Base-by-base conservation (phyloP, 306 rosid species). In the Dalbergia cochinchinensis region DNA sequence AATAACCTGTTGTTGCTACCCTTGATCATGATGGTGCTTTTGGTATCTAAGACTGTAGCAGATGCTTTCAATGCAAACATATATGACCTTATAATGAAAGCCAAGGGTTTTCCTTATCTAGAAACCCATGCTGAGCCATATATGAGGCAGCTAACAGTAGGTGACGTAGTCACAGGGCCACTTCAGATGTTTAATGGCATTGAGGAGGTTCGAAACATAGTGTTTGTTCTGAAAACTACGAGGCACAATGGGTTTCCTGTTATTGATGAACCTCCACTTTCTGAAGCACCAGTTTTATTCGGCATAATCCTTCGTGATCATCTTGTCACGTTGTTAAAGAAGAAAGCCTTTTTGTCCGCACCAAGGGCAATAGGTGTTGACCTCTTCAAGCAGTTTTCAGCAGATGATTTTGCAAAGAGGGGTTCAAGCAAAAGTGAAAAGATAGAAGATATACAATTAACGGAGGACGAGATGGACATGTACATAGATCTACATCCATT, bases 61-160 rank as follows among this genome's bases (percentile, higher is more conserved):
- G 97, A 96, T 84, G 86, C 84, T 82, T 96, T 96, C 92, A 96
- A 90, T 67, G 82, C 85, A 57, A 91, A 88, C 76, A 89, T 96
- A 61, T 93, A 93, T 70, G 95, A 96, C 80, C 88, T 90, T 71
- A 96, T 96, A 70, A 91, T 96, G 97, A 96, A 90, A 88, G 91
- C 91, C 16, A 96, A 96, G 85, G 98, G 99, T 63, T 85, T 96
- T 59, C 99, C 99, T 54, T 96, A 91, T 79, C 87, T 96, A n/a
- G 89, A 84, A 85, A 80, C 84, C 77, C 98, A 91, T 68, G 97
- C 88, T 35, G 99, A 96, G 82, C 94, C 98, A 18, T 96, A 90
- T 69, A 93, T 89, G 97, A 87, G 98, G 85, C 99, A 91, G 84
- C 84, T 96, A 77, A 88, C 92, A 3, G 99, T 93, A 26, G 73